Conservation (phyloP, 306 rosid genomes). For the Trifolium repens region DNA sequence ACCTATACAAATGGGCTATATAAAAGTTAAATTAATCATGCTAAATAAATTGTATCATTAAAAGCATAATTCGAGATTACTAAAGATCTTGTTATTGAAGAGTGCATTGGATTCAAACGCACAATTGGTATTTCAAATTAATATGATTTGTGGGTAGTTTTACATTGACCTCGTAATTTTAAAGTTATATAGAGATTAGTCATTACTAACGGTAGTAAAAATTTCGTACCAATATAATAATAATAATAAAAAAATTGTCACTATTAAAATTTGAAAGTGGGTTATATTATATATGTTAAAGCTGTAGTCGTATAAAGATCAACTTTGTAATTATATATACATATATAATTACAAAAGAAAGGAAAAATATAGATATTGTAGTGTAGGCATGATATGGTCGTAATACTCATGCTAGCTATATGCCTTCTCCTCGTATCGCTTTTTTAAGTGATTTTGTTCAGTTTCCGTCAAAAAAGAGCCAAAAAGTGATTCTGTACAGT, state of each 20-base stretch:
- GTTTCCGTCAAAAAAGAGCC: too few species aligned
- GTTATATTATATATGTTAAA: too few species aligned
- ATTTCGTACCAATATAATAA: too few species aligned
- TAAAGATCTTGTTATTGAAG: neutral
- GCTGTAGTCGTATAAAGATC: too few species aligned
- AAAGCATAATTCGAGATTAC: slow-evolving; percentile 5
- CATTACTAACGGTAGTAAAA: too few species aligned
- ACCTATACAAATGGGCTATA: neutral
- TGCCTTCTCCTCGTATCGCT: neutral
- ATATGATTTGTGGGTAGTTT: neutral
- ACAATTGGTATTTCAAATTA: neutral
- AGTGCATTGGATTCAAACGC: neutral
- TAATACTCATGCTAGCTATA: neutral
- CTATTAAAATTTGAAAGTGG: too few species aligned
- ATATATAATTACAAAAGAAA: too few species aligned
- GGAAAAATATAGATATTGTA: too few species aligned
- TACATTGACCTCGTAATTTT: too few species aligned
- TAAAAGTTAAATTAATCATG: slow-evolving; percentile 4
- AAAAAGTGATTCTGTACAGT: neutral
- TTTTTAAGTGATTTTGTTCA: neutral
- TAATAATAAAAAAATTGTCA: too few species aligned
- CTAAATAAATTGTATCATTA: neutral
- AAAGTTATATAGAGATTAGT: too few species aligned
- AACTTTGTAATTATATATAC: too few species aligned
- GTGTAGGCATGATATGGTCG: neutral